Conservation (phyloP, 768 basidiomycete genomes). For the Cystoderma amianthinum region DNA sequence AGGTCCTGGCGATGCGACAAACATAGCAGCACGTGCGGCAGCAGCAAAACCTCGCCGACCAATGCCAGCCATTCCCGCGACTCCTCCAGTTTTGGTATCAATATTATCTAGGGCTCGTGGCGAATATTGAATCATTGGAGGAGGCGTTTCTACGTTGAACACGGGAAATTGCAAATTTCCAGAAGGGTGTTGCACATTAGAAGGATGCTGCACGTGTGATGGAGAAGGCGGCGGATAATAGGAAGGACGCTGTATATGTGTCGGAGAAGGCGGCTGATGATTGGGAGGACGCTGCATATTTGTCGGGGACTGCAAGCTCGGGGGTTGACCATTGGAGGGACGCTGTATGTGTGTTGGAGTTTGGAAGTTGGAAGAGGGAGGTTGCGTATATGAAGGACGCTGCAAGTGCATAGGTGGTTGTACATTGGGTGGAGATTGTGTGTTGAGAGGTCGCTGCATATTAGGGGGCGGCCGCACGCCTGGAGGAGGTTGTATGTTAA, state of each 20-base stretch:
- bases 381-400: no score
- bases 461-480: background rate
- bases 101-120: slow-evolving; percentile 29
- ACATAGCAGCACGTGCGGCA: slow-evolving; percentile 49
- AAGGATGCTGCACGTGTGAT: slow-evolving; percentile 1
- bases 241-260: slow-evolving; percentile 5
- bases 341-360: background rate
- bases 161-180: slow-evolving; percentile 4
- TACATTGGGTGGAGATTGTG: background rate
- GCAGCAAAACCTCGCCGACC: slow-evolving; percentile 82
- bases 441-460: no score
- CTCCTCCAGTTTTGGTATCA: slow-evolving; percentile 70
- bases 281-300: slow-evolving; percentile 4
- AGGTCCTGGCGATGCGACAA: slow-evolving; percentile 14
- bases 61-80: slow-evolving; percentile 87
- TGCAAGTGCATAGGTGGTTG: background rate
- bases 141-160: background rate
- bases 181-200: slow-evolving; percentile 2
- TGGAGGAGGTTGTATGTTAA: background rate
- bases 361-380: no score
- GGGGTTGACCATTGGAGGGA: background rate
- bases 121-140: slow-evolving; percentile 9
- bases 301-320: slow-evolving; percentile 1
- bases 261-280: slow-evolving; percentile 3
- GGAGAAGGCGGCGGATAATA: background rate